These are phyloP conservation scores for Coniferiporia sulphurascens DNA, from an alignment of 1,284 basidiomycete species.

Conservation along the genomic window DNA sequence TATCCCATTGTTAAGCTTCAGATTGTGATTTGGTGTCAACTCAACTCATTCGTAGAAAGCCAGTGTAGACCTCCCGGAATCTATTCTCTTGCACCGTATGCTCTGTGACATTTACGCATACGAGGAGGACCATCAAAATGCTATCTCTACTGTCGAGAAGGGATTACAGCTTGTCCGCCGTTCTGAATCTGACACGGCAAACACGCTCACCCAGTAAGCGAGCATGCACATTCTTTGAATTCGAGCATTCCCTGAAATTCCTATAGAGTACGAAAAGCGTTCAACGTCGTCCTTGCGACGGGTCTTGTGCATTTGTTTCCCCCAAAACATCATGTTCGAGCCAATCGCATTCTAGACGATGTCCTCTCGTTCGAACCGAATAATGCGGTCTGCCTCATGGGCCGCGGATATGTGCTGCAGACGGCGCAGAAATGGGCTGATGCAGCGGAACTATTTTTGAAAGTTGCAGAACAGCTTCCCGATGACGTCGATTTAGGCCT, in stretches of 20 bases:
- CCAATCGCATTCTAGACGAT: conserved; percentile 68
- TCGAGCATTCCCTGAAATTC: conserved; percentile 3
- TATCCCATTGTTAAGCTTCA: conserved; percentile 18
- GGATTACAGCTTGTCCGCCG: conserved; percentile 57
- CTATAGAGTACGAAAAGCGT: conserved; percentile 50
- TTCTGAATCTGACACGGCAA: conserved; percentile 58
- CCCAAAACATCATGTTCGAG: conserved; percentile 85
- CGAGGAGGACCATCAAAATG: conserved; percentile 76
- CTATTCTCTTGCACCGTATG: conserved; percentile 70
- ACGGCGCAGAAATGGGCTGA: conserved; percentile 63
- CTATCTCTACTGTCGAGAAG: conserved; percentile 66
- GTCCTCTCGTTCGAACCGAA: conserved; percentile 60
- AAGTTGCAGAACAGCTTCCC: conserved; percentile 42
- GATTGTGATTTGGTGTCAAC: background rate
- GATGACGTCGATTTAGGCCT: conserved; percentile 48
- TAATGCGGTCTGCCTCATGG: conserved; percentile 69
- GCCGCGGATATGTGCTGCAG: conserved; percentile 72
- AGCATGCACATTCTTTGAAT: conserved; percentile 2
- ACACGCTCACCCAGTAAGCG: conserved; percentile 47
- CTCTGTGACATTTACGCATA: conserved; percentile 67
- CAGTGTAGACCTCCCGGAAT: conserved; percentile 50
- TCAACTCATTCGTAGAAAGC: conserved; percentile 44
- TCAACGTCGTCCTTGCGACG: conserved; percentile 63
- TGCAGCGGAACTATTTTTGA: conserved; percentile 59
- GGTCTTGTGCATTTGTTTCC: conserved; percentile 84